Evolutionary conservation across 2,329 filamentous ascomycete genomes (phyloP).

Genomic region (Paecilomyces niveus): DNA sequence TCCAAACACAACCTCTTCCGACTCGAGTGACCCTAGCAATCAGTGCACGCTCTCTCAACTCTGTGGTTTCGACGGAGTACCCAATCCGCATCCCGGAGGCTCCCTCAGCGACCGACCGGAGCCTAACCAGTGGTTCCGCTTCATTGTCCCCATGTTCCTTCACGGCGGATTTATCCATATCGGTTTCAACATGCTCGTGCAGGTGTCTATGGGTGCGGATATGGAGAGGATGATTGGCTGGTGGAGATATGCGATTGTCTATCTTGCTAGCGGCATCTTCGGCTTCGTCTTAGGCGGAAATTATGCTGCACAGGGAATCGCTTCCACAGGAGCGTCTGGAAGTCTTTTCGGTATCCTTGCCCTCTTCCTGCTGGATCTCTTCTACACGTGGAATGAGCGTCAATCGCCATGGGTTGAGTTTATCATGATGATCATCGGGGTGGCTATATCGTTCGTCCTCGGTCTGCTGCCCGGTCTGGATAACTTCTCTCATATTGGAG

Average conservation of each 20-base stretch:
- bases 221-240: constrained; percentile 89
- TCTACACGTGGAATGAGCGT: constrained; percentile 87
- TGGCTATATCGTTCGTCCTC: constrained; percentile 83
- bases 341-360: constrained; percentile 88
- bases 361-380: constrained; percentile 75
- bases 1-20: constrained; percentile 64
- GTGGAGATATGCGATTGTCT: constrained; percentile 81
- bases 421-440: constrained; percentile 77
- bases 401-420: constrained; percentile 71
- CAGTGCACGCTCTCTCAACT: constrained; percentile 70
- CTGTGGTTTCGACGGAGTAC: constrained; percentile 75
- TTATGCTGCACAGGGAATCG: constrained; percentile 72
- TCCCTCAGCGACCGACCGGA: constrained; percentile 51
- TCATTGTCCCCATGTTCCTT: constrained; percentile 92
- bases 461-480: constrained; percentile 87
- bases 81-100: constrained; percentile 51
- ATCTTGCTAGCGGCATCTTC: constrained; percentile 86
- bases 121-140: constrained; percentile 94
- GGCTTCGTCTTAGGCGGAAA: constrained; percentile 94
- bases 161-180: constrained; percentile 94
- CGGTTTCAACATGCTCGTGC: constrained; percentile 86
- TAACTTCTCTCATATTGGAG: constrained; percentile 96
- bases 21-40: constrained; percentile 40
- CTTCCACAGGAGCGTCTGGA: constrained; percentile 84
- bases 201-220: constrained; percentile 81